Evolutionary conservation across 805 yeast species (phyloP), one percentile per base, ranked within the genome.

Genomic region (Torulaspora delbrueckii): DNA sequence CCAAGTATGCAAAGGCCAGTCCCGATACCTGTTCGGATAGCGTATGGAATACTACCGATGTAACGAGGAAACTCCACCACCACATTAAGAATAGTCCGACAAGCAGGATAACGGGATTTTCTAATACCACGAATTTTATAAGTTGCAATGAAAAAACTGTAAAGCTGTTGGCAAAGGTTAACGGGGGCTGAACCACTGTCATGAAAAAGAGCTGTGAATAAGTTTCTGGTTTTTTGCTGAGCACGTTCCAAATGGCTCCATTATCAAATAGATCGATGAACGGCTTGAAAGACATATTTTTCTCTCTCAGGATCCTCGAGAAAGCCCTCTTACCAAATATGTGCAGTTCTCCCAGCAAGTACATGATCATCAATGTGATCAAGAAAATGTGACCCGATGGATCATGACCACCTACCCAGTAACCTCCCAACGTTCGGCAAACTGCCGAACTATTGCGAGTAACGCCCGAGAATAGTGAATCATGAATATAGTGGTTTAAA

Each of bases 341-440:
- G 64, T 37, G 53, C 19, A 59, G 60, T 60, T 90, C 96, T 45
- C 79, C 79, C 58, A 85, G 70, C 52, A 91, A 58, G 46, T 84
- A 76, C 65, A 61, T 60, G 4, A 59, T 48, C 68, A 65, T 63
- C 28, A 62, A 25, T 5, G 66, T 63, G 8, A 91, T 68, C 34
- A 93, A 63, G 56, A 90, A 93, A 1, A 87, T 83, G 61, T 93
- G 99, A 0, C 99, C 99, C 50, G 91, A 83, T 4, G 98, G 96
- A 68, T 93, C 99, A 60, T 88, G 96, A 0, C 99, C 99, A 0
- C 96, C 88, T 6, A 54, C 50, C 93, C 91, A 85, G 12, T 57
- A 47, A 0, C 98, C 84, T 41, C 81, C 88, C 58, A 76, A 24
- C 49, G 60, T 42, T 62, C 93, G 65, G 62, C 93, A 77, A 1